phyloP scores from a whole-genome alignment of 2,329 filamentous ascomycete genomes.

The Fusarium nodosum region DNA sequence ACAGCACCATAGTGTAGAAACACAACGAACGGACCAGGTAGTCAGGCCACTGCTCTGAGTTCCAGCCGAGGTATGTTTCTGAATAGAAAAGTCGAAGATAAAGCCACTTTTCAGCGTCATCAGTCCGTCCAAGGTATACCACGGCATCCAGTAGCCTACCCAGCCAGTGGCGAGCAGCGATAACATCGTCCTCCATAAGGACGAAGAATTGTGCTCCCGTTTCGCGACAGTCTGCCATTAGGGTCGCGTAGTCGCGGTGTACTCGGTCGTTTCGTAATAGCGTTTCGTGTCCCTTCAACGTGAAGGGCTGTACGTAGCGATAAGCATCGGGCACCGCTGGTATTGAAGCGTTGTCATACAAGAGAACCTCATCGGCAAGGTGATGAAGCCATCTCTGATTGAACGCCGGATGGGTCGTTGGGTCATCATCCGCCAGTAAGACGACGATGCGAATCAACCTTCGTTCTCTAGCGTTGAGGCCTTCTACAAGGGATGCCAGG shows the following conservation, averaged over 20 bases:
- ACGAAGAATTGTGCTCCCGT: constrained; percentile 48
- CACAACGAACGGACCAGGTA: constrained; percentile 42
- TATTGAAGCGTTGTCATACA: constrained; percentile 38
- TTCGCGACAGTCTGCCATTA: constrained; percentile 46
- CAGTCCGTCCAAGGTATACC: constrained; percentile 41
- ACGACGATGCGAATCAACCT: constrained; percentile 48
- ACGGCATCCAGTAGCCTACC: constrained; percentile 26
- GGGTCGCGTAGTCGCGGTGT: constrained; percentile 48
- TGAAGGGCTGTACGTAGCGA: neutral
- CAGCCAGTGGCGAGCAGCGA: constrained; percentile 52
- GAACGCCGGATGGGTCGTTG: constrained; percentile 48
- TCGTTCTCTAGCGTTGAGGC: constrained; percentile 48
- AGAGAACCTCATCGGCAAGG: constrained; percentile 50
- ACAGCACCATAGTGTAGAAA: neutral
- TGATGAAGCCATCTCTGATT: constrained; percentile 50
- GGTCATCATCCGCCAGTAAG: constrained; percentile 50
- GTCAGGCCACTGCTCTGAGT: constrained; percentile 51
- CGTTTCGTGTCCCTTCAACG: accelerated
- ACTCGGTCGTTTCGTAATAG: constrained; percentile 45
- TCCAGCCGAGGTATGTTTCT: constrained; percentile 55
- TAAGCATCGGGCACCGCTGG: neutral
- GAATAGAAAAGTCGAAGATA: constrained; percentile 56
- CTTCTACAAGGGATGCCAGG: constrained; percentile 51
- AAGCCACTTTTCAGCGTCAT: constrained; percentile 46
- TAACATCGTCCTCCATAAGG: constrained; percentile 53